These are phyloP conservation scores for Brasenia schreberi DNA, from an alignment of 164 flowering plant species.

Conservation along the genomic window DNA sequence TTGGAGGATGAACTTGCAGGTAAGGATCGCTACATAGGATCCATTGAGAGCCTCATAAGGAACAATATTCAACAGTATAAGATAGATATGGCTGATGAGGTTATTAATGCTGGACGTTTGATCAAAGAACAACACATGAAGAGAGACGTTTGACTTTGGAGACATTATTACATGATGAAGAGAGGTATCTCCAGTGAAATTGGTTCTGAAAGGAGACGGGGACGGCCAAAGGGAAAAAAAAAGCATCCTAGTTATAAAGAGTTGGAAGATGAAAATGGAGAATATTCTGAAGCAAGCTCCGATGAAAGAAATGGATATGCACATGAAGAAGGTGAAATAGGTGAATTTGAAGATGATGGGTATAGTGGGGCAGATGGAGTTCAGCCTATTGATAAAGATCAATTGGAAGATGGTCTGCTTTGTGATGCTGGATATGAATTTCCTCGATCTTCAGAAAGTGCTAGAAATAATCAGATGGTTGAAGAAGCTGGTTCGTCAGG, in stretches of 20 bases:
- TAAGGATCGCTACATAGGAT: conserved; percentile 93
- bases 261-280: conserved; percentile 81
- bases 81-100: conserved; percentile 99
- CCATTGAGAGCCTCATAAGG: conserved; percentile 94
- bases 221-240: conserved; percentile 56
- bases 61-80: conserved; percentile 98
- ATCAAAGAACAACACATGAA: conserved; percentile 98
- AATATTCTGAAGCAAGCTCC: conserved; percentile 78
- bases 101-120: conserved; percentile 99
- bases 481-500: conserved; percentile 85
- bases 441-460: conserved; percentile 23
- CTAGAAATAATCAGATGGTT: conserved; percentile 24
- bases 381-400: conserved; percentile 21
- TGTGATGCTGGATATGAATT: conserved; percentile 31
- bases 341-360: conserved; percentile 81
- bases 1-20: conserved; percentile 96
- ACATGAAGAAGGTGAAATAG: conserved; percentile 63
- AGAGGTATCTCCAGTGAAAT: too few species aligned
- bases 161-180: conserved; percentile 91
- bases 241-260: conserved; percentile 61
- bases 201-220: conserved; percentile 72
- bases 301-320: conserved; percentile 60
- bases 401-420: conserved; percentile 56
- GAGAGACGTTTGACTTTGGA: conserved; percentile 91
- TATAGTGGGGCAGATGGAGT: conserved; percentile 39